Evolutionary conservation across 495 filamentous ascomycete species (phyloP).

Genomic region (Lasiosphaeria hispida): DNA sequence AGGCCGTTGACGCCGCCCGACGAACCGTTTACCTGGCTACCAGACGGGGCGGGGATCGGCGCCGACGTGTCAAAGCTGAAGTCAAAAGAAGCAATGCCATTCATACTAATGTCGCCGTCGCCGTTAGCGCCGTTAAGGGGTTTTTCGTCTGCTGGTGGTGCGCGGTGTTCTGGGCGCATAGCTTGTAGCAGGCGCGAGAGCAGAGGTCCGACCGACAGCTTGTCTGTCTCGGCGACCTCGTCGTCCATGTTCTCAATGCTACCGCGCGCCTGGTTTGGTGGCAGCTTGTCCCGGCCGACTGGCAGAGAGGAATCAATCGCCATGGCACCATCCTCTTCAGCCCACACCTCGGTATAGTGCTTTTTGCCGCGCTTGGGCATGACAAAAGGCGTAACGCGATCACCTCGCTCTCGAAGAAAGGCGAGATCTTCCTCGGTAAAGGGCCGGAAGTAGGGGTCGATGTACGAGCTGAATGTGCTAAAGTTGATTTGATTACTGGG

Average conservation of each 20-base stretch:
- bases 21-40: constrained; percentile 4
- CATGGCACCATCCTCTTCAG: constrained; percentile 82
- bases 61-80: constrained; percentile 16
- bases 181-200: constrained; percentile 78
- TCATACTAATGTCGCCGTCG: constrained; percentile 44
- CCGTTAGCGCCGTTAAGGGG: constrained; percentile 56
- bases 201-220: constrained; percentile 84
- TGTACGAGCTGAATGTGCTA: constrained; percentile 80
- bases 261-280: constrained; percentile 79
- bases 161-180: constrained; percentile 77
- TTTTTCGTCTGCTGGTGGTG: constrained; percentile 56
- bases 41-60: neutral
- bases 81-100: constrained; percentile 22
- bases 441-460: constrained; percentile 87
- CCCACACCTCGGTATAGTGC: constrained; percentile 86
- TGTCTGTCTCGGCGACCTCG: constrained; percentile 78
- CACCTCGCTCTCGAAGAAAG: constrained; percentile 86
- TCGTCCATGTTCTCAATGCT: constrained; percentile 83
- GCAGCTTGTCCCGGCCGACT: constrained; percentile 57
- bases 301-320: constrained; percentile 59
- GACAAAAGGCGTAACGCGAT: constrained; percentile 76
- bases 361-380: constrained; percentile 83
- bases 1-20: constrained; percentile 37
- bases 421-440: constrained; percentile 93
- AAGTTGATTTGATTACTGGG: constrained; percentile 90